Percentiles rank a stretch among this genome's conserved stretches.
Conservation (phyloP, 176 grass and related monocot genomes). For the Oryza glaberrima region DNA sequence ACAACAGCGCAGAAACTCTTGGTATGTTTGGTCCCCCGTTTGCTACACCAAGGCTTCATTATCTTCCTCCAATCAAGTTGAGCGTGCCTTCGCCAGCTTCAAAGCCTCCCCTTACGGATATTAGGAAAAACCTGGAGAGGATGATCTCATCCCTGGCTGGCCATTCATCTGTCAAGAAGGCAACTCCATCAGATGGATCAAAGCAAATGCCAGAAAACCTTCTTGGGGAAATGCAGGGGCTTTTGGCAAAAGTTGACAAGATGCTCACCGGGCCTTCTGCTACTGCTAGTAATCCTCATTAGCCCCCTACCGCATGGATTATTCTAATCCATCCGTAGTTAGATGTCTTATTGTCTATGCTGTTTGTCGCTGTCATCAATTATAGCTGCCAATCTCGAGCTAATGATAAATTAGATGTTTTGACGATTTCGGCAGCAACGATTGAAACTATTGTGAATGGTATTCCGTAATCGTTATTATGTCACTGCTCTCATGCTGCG, state of each 20-base stretch:
- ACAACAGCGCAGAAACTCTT: constrained; percentile 38
- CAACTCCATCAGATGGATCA: constrained; percentile 21
- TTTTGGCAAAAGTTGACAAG: constrained; percentile 72
- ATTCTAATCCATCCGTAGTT: constrained; percentile 29
- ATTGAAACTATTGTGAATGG: constrained; percentile 29
- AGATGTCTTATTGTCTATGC: constrained; percentile 1
- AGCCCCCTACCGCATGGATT: constrained; percentile 3
- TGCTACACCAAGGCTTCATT: constrained; percentile 48
- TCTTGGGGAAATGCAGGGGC: constrained; percentile 73
- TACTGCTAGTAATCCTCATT: constrained; percentile 35
- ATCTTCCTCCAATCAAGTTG: constrained; percentile 44
- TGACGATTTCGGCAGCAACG: constrained; percentile 29
- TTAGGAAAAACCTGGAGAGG: constrained; percentile 85
- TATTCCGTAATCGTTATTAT: constrained; percentile 4
- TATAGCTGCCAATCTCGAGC: constrained; percentile 20
- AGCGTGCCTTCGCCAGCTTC: constrained; percentile 10
- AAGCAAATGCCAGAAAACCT: constrained; percentile 44
- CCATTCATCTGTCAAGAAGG: constrained; percentile 34
- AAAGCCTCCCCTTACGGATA: constrained; percentile 60
- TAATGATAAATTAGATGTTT: constrained; percentile 26
- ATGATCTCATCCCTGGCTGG: constrained; percentile 69
- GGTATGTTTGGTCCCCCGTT: constrained; percentile 66
- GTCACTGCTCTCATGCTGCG: neutral
- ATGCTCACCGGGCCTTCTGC: constrained; percentile 41
- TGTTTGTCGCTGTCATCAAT: constrained; percentile 6